These are phyloP conservation scores for Bisporella sp. DNA, from an alignment of 2,329 filamentous ascomycete species.

Conservation along the genomic window DNA sequence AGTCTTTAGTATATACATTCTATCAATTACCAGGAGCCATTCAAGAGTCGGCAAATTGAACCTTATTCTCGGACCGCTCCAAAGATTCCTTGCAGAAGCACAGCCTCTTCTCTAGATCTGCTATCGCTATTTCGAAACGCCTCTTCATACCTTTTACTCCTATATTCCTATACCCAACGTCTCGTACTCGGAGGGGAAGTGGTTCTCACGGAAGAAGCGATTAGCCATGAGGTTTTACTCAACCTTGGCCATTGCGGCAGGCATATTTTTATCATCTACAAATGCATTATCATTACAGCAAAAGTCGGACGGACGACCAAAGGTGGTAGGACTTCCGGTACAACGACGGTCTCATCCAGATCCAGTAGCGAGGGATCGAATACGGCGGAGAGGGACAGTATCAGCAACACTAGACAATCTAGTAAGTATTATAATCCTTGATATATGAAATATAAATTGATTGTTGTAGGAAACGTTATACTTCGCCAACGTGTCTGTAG, in stretches of 20 bases:
- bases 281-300: conserved; percentile 21
- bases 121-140: too few species aligned
- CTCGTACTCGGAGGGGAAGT: too few species aligned
- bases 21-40: too few species aligned
- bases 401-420: conserved; percentile 47
- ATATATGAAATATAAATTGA: too few species aligned
- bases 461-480: conserved; percentile 50
- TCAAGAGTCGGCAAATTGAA: too few species aligned
- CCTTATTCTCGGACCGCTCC: too few species aligned
- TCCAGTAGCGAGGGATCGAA: conserved; percentile 24
- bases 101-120: too few species aligned
- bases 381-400: conserved; percentile 39
- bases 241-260: conserved; percentile 19
- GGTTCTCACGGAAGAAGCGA: too few species aligned
- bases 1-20: too few species aligned
- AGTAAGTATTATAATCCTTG: conserved; percentile 29
- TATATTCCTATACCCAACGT: too few species aligned
- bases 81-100: too few species aligned
- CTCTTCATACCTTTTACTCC: too few species aligned
- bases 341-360: conserved; percentile 19
- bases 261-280: conserved; percentile 19
- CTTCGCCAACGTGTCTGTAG: conserved; percentile 55
- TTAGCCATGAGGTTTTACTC: conserved; percentile 21
- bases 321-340: conserved; percentile 25
- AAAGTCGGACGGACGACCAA: conserved; percentile 20